Evolutionary conservation across 208 protist genomes (phyloP).

Genomic region (Leptomonas seymouri): DNA sequence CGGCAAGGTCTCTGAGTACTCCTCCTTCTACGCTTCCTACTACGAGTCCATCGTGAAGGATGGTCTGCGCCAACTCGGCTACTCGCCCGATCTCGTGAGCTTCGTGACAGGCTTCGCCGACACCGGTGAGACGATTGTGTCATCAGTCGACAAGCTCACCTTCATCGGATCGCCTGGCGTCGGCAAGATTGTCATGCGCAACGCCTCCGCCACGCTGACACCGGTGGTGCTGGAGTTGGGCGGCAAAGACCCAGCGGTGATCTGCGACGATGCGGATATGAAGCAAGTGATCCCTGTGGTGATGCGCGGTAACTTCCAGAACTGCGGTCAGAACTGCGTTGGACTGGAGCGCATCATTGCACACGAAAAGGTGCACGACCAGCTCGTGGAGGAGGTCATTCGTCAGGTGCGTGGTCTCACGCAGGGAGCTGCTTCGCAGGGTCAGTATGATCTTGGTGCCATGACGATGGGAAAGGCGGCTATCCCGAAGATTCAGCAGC

Average conservation of each 20-base stretch:
- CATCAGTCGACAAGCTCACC: slow-evolving; percentile 92
- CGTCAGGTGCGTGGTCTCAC: slow-evolving; percentile 61
- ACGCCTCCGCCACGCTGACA: slow-evolving; percentile 88
- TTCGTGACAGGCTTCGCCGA: slow-evolving; percentile 95
- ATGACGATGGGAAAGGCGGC: slow-evolving; percentile 94
- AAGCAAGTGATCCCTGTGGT: slow-evolving; percentile 88
- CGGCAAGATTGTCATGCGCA: slow-evolving; percentile 92
- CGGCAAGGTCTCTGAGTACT: slow-evolving; percentile 95
- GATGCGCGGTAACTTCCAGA: slow-evolving; percentile 92
- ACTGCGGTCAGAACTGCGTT: slow-evolving; percentile 95
- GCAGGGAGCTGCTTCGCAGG: slow-evolving; percentile 83
- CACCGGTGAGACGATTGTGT: slow-evolving; percentile 89
- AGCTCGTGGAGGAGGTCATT: slow-evolving; percentile 68
- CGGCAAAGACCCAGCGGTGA: slow-evolving; percentile 94
- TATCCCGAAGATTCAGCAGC: slow-evolving; percentile 89
- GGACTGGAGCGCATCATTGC: slow-evolving; percentile 87
- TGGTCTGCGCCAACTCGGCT: slow-evolving; percentile 84
- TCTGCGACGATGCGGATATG: slow-evolving; percentile 92
- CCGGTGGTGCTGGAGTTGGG: slow-evolving; percentile 95
- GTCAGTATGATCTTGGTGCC: slow-evolving; percentile 86
- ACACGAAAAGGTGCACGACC: slow-evolving; percentile 90
- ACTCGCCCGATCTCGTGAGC: slow-evolving; percentile 90
- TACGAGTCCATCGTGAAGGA: slow-evolving; percentile 92
- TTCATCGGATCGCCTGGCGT: slow-evolving; percentile 91
- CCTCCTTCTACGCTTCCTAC: slow-evolving; percentile 91